Conservation (phyloP, 768 basidiomycete genomes). For the Leucocoprinus sp. region DNA sequence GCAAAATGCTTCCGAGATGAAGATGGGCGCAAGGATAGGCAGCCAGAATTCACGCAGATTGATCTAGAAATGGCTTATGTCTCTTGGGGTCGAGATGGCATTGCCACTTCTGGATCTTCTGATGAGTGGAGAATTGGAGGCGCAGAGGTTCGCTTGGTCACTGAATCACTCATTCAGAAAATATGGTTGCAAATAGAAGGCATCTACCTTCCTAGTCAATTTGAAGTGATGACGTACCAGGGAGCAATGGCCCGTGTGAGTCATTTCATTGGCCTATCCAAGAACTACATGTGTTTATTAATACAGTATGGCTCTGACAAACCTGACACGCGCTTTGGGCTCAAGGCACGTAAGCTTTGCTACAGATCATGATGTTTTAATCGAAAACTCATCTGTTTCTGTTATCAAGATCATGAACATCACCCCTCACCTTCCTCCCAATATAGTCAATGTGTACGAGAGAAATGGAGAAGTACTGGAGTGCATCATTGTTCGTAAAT, state of each 20-base stretch:
- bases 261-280: conserved; percentile 16
- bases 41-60: conserved; percentile 95
- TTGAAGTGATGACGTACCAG: conserved; percentile 80
- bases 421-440: conserved; percentile 20
- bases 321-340: conserved; percentile 82
- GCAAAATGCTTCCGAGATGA: conserved; percentile 96
- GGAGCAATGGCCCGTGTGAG: conserved; percentile 86
- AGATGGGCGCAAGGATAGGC: conserved; percentile 88
- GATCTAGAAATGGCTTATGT: conserved; percentile 97
- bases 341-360: conserved; percentile 50
- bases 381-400: conserved; percentile 14
- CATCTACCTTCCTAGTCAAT: conserved; percentile 48
- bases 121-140: conserved; percentile 82
- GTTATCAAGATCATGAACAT: conserved; percentile 36
- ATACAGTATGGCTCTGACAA: conserved; percentile 87
- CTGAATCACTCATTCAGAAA: conserved; percentile 64
- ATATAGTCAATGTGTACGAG: conserved; percentile 8
- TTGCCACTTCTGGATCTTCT: conserved; percentile 13
- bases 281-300: conserved; percentile 8
- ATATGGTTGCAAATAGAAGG: conserved; percentile 73
- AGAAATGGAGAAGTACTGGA: conserved; percentile 29
- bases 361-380: conserved; percentile 7
- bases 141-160: conserved; percentile 65
- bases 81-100: conserved; percentile 53
- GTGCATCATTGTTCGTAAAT: conserved; percentile 37